Percentiles rank a stretch among this genome's conserved stretches.
These are phyloP conservation scores for Boehmeria nivea DNA, from an alignment of 306 rosid genomes.

Conservation along the genomic window DNA sequence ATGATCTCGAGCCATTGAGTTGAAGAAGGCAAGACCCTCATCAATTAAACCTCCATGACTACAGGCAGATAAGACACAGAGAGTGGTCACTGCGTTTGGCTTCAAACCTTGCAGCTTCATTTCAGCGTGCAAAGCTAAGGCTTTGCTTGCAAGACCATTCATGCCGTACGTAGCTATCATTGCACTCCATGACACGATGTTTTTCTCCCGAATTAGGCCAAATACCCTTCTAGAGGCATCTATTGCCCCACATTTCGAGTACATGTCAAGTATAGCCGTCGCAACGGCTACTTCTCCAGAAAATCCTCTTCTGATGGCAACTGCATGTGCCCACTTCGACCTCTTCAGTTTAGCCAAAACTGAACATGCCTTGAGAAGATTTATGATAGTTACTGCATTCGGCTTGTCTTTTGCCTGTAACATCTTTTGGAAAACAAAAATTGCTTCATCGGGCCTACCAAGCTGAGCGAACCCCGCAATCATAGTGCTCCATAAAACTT, in stretches of 20 bases:
- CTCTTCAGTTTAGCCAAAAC: conserved; percentile 29
- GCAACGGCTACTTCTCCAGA: conserved; percentile 30
- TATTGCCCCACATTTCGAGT: conserved; percentile 44
- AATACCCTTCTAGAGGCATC: conserved; percentile 37
- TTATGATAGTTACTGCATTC: conserved; percentile 26
- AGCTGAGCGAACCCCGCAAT: conserved; percentile 33
- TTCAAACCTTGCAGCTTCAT: conserved; percentile 27
- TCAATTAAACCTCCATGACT: conserved; percentile 42
- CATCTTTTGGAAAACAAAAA: conserved; percentile 30
- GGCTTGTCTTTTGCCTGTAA: conserved; percentile 25
- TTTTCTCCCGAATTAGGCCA: conserved; percentile 25
- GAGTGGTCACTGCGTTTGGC: conserved; percentile 38
- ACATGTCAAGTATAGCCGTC: conserved; percentile 39
- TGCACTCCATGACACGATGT: conserved; percentile 36
- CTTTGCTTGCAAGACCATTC: conserved; percentile 38
- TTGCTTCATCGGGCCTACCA: conserved; percentile 34
- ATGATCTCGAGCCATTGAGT: conserved; percentile 28
- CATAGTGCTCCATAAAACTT: conserved; percentile 49
- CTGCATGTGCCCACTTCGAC: conserved; percentile 43
- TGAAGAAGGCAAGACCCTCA: conserved; percentile 34
- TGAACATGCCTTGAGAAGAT: conserved; percentile 39
- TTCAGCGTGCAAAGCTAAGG: conserved; percentile 19
- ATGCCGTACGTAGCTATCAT: conserved; percentile 37
- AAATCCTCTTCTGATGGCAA: conserved; percentile 27
- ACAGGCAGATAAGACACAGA: conserved; percentile 36